These are phyloP conservation scores for Pseudopyricularia javanii DNA, from an alignment of 2,329 filamentous ascomycete genomes.

Conservation along the genomic window DNA sequence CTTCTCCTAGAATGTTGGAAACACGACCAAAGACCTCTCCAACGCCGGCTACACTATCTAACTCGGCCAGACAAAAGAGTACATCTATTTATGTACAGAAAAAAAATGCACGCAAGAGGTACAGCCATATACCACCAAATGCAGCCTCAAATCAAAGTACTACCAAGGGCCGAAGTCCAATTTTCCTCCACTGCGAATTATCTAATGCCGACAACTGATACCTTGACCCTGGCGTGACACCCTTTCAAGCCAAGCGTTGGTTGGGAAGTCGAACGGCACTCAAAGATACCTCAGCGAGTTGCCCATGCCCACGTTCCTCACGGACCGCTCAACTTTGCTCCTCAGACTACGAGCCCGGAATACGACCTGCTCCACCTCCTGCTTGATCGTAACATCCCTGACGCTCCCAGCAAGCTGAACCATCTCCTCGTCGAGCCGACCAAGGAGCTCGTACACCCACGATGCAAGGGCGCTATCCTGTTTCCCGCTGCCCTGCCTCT, in stretches of 20 bases:
- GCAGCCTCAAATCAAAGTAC: too few species aligned
- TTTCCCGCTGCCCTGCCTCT: slow-evolving; percentile 25
- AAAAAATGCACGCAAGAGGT: too few species aligned
- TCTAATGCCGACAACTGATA: too few species aligned
- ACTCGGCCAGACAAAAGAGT: too few species aligned
- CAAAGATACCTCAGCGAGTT: slow-evolving; percentile 4
- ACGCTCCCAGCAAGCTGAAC: slow-evolving; percentile 8
- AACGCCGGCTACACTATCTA: too few species aligned
- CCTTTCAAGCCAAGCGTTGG: background rate
- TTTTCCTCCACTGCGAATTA: too few species aligned
- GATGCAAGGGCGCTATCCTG: slow-evolving; percentile 17
- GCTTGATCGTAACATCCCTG: slow-evolving; percentile 15
- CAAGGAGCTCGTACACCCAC: slow-evolving; percentile 2
- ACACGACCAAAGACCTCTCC: too few species aligned
- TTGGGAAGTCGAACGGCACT: background rate
- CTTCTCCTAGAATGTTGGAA: too few species aligned
- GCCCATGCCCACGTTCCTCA: slow-evolving; percentile 3
- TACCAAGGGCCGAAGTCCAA: too few species aligned
- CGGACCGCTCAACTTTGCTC: slow-evolving; percentile 9
- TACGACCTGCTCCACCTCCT: slow-evolving; percentile 11
- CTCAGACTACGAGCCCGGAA: slow-evolving; percentile 11
- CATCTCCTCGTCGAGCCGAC: slow-evolving; percentile 1
- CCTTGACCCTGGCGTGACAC: too few species aligned
- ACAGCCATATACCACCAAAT: too few species aligned
- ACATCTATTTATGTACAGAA: too few species aligned